These are phyloP conservation scores for Lactarius quietus DNA, from an alignment of 768 basidiomycete genomes.

Conservation along the genomic window DNA sequence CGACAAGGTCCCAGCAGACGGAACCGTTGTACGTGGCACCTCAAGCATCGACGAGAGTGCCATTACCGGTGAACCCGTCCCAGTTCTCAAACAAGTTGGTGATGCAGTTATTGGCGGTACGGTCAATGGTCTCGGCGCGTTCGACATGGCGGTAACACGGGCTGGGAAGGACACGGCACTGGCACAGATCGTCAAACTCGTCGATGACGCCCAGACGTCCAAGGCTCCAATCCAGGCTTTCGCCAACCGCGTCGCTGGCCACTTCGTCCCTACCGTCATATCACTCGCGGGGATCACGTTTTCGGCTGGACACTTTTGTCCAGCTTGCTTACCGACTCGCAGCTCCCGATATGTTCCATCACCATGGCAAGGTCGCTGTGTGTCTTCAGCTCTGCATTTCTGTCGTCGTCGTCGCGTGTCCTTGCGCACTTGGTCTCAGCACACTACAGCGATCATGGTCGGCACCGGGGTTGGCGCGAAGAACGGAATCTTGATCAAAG, in stretches of 20 bases:
- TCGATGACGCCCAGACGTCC: slow-evolving; percentile 96
- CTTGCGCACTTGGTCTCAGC: slow-evolving; percentile 92
- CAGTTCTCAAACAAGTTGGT: slow-evolving; percentile 78
- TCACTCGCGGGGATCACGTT: slow-evolving; percentile 80
- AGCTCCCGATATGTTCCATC: slow-evolving; percentile 78
- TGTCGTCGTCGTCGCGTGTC: slow-evolving; percentile 97
- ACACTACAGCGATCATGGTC: slow-evolving; percentile 99
- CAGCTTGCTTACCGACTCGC: slow-evolving; percentile 47
- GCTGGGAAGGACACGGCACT: slow-evolving; percentile 96
- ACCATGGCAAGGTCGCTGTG: slow-evolving; percentile 81
- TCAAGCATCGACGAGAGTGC: slow-evolving; percentile 95
- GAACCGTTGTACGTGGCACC: slow-evolving; percentile 79
- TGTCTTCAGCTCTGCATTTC: slow-evolving; percentile 97
- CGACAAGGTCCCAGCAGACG: slow-evolving; percentile 95
- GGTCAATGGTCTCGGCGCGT: slow-evolving; percentile 94
- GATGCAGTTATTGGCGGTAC: slow-evolving; percentile 94
- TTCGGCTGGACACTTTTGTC: slow-evolving; percentile 78
- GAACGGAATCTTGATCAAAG: slow-evolving; percentile 98
- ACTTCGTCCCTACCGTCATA: slow-evolving; percentile 92
- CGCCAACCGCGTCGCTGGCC: slow-evolving; percentile 90
- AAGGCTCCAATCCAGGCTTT: slow-evolving; percentile 99
- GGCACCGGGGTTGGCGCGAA: slow-evolving; percentile 96
- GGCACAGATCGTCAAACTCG: slow-evolving; percentile 92
- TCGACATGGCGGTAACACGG: slow-evolving; percentile 93
- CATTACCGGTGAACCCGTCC: slow-evolving; percentile 91